A percentile compares a stretch with the other conserved stretches of the same genome.
Evolutionary conservation across 1,139 yeast genomes (phyloP).

Genomic region (Diutina scorzettiae): DNA sequence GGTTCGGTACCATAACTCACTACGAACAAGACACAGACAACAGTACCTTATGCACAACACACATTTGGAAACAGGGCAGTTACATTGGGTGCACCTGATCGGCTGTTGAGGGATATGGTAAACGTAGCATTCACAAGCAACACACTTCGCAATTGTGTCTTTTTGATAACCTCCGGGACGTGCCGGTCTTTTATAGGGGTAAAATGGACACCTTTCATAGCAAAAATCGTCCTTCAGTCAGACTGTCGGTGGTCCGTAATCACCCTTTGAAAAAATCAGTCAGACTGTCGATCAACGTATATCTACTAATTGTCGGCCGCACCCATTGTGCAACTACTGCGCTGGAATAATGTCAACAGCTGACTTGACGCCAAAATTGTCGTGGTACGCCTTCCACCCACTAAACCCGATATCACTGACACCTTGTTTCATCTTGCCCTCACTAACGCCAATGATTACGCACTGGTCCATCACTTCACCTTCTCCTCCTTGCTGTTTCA

Average conservation of each 20-base stretch:
- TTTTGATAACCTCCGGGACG: too few species aligned
- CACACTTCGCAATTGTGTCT: not conserved
- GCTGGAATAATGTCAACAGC: not conserved
- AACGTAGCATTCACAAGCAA: not conserved
- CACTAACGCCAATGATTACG: conserved; percentile 28
- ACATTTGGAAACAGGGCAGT: not conserved
- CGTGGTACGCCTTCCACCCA: conserved; percentile 30
- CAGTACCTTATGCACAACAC: not conserved
- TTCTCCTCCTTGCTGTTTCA: conserved; percentile 19
- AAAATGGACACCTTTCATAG: too few species aligned
- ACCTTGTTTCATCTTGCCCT: conserved; percentile 23
- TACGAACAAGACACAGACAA: not conserved
- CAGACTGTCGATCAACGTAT: too few species aligned
- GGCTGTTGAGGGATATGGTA: not conserved
- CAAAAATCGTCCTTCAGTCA: too few species aligned
- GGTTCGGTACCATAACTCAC: not conserved
- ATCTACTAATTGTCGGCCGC: too few species aligned
- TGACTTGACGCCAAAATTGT: conserved; percentile 18
- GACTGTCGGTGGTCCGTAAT: too few species aligned
- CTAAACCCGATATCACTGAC: conserved; percentile 32
- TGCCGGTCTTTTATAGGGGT: too few species aligned
- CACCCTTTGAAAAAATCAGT: too few species aligned
- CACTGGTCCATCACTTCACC: conserved; percentile 19
- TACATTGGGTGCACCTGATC: not conserved
- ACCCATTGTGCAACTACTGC: too few species aligned